A percentile compares a stretch with the other conserved stretches of the same genome.
Evolutionary conservation across 441 rosid genomes (phyloP).

Genomic region (Erodium trifolium): DNA sequence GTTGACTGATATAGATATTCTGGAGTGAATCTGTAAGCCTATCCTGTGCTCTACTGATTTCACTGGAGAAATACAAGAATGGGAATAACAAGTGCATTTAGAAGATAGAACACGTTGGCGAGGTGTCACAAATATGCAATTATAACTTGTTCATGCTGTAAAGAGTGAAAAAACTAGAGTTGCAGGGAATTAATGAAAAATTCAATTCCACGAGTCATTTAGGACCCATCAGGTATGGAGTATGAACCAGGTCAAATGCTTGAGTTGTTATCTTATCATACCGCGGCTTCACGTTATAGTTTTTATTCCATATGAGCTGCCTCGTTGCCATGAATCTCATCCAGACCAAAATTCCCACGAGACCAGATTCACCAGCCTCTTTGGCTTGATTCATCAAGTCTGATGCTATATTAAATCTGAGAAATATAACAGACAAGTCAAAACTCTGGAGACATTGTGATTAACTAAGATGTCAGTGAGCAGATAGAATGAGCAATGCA

Average conservation of each 20-base stretch:
- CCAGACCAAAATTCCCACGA: slow-evolving; percentile 94
- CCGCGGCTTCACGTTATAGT: slow-evolving; percentile 99
- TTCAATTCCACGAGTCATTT: slow-evolving; percentile 7
- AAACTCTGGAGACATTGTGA: no score
- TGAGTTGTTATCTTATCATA: slow-evolving; percentile 21
- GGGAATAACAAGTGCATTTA: slow-evolving; percentile 2
- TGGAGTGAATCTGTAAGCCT: slow-evolving; percentile 80
- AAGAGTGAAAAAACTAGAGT: no score
- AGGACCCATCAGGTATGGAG: not conserved
- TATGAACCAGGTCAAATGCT: no score
- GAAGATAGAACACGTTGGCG: slow-evolving; percentile 4
- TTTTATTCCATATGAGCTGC: slow-evolving; percentile 97
- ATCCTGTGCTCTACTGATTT: slow-evolving; percentile 93
- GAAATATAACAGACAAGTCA: not conserved
- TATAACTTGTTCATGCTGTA: no score
- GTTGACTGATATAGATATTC: slow-evolving; percentile 43
- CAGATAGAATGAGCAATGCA: no score
- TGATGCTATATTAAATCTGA: slow-evolving; percentile 90
- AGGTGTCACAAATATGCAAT: not conserved
- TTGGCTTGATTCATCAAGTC: slow-evolving; percentile 77
- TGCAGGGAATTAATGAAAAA: not conserved
- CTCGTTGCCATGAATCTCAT: slow-evolving; percentile 99
- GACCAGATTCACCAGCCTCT: slow-evolving; percentile 63
- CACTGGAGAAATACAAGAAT: slow-evolving; percentile 39
- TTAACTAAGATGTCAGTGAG: no score